Conservation (phyloP, 225 moss, liverwort and hornwort species). For the Straminergon stramineum region DNA sequence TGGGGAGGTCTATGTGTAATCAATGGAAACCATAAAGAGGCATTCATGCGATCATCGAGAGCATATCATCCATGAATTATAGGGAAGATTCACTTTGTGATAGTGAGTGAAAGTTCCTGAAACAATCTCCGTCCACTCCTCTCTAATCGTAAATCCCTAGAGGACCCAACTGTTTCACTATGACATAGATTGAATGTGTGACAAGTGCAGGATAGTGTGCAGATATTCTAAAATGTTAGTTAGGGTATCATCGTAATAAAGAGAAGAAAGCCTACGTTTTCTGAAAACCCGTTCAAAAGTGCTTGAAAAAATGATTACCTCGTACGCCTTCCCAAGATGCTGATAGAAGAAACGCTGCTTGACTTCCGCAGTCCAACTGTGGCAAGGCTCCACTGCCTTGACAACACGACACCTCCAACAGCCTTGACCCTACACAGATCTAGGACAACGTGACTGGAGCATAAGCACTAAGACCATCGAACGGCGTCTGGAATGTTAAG, state of each 20-base stretch:
- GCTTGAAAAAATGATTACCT: background rate
- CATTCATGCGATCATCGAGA: background rate
- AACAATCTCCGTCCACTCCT: background rate
- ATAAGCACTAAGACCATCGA: background rate
- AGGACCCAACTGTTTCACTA: background rate
- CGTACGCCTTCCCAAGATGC: background rate
- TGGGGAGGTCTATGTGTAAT: background rate
- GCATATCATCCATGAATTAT: background rate
- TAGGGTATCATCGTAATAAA: background rate
- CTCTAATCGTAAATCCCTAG: background rate
- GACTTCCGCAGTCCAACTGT: conserved; percentile 9
- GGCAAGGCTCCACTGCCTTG: conserved; percentile 16
- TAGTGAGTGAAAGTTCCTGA: background rate
- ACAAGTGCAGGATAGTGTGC: background rate
- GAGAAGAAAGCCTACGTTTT: background rate
- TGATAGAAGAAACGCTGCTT: conserved; percentile 6
- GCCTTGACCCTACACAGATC: conserved; percentile 16
- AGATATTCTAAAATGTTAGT: background rate
- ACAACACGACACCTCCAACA: conserved; percentile 6
- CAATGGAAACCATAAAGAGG: background rate
- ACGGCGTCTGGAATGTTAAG: background rate
- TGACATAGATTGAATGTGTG: background rate
- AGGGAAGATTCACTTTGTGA: background rate
- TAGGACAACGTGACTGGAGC: background rate
- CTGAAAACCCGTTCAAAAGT: background rate